Evolutionary conservation across 129 eudicot species (phyloP).

Genomic region (Flaveria linearis): DNA sequence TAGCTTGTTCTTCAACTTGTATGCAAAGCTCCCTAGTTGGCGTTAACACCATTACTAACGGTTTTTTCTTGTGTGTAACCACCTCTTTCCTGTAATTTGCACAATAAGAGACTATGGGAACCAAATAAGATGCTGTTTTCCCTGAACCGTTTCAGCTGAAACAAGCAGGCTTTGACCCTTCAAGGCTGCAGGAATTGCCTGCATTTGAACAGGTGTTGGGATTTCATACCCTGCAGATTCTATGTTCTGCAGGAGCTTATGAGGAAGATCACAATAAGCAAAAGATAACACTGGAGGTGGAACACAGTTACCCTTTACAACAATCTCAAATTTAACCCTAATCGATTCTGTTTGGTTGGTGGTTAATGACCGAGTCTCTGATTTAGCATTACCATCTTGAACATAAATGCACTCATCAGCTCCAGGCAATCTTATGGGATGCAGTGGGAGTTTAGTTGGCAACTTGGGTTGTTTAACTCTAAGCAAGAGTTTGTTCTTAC

Average conservation of each 20-base stretch:
- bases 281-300: slow-evolving; percentile 74
- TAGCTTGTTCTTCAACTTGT: slow-evolving; percentile 95
- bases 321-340: slow-evolving; percentile 67
- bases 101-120: slow-evolving; percentile 69
- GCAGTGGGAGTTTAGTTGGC: slow-evolving; percentile 36
- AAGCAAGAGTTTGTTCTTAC: slow-evolving; percentile 57
- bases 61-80: slow-evolving; percentile 37
- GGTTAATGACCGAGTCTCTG: slow-evolving; percentile 30
- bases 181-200: slow-evolving; percentile 88
- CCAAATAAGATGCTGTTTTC: slow-evolving; percentile 81
- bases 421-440: slow-evolving; percentile 55
- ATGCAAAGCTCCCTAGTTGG: slow-evolving; percentile 93
- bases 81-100: slow-evolving; percentile 37
- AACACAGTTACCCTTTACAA: slow-evolving; percentile 54
- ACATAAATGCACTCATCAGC: slow-evolving; percentile 83
- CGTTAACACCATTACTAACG: slow-evolving; percentile 67
- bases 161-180: slow-evolving; percentile 71
- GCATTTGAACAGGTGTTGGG: slow-evolving; percentile 99
- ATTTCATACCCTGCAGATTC: slow-evolving; percentile 81
- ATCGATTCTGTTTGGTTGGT: slow-evolving; percentile 44
- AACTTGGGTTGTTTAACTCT: slow-evolving; percentile 45
- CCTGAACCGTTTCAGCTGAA: slow-evolving; percentile 96
- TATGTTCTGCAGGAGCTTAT: slow-evolving; percentile 70
- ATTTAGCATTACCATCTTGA: slow-evolving; percentile 42
- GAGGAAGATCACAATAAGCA: slow-evolving; percentile 62